phyloP scores from a whole-genome alignment of 768 basidiomycete genomes.

The Lactarius hatsudake region DNA sequence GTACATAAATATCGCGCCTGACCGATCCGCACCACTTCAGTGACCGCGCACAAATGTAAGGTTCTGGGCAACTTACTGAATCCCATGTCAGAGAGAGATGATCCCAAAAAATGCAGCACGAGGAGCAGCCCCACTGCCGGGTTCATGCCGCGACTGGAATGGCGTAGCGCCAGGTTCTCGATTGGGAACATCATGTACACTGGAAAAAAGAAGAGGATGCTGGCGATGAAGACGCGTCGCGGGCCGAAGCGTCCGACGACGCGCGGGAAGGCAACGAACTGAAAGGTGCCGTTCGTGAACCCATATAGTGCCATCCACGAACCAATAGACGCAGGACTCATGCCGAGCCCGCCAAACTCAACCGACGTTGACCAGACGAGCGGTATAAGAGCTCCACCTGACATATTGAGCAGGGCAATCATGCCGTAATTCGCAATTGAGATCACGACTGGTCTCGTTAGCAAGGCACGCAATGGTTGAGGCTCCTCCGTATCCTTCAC shows the following conservation, averaged over 20 bases:
- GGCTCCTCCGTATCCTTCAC: slow-evolving; percentile 14
- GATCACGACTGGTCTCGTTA: slow-evolving; percentile 38
- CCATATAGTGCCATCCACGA: slow-evolving; percentile 38
- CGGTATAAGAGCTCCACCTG: slow-evolving; percentile 40
- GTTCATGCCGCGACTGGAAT: not conserved
- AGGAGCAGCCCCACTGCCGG: not conserved
- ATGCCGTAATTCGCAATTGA: slow-evolving; percentile 44
- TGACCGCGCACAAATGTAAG: not conserved
- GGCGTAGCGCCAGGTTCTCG: slow-evolving; percentile 10
- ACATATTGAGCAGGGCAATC: slow-evolving; percentile 43
- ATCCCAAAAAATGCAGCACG: slow-evolving; percentile 8
- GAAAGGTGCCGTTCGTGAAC: slow-evolving; percentile 38
- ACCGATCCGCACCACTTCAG: slow-evolving; percentile 20
- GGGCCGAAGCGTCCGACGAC: slow-evolving; percentile 38
- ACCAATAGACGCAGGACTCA: slow-evolving; percentile 41
- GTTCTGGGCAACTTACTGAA: slow-evolving; percentile 5
- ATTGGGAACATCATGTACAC: slow-evolving; percentile 34
- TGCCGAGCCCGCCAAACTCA: slow-evolving; percentile 40
- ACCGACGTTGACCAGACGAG: slow-evolving; percentile 46
- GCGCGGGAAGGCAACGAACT: slow-evolving; percentile 39
- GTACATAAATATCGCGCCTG: slow-evolving; percentile 69
- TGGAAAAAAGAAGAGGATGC: slow-evolving; percentile 30
- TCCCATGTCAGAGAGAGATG: slow-evolving; percentile 12
- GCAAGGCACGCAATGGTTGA: slow-evolving; percentile 36
- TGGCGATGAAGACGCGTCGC: slow-evolving; percentile 34